Evolutionary conservation across 2,329 filamentous ascomycete species (phyloP).

Genomic region (Penicillium sp.): DNA sequence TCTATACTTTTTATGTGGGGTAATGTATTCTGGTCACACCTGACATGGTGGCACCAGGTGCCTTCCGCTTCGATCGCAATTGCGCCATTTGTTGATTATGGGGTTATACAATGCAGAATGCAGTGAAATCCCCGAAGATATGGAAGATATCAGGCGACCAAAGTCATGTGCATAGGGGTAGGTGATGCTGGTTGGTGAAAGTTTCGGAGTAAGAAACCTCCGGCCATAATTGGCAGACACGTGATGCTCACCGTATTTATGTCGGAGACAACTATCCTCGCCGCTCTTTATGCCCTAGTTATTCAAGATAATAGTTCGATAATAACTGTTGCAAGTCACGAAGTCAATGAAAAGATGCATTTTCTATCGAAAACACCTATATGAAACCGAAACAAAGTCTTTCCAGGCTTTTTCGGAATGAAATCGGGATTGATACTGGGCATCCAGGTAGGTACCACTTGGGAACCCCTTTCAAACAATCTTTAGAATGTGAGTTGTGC

Average conservation of each 20-base stretch:
- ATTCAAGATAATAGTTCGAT: no score
- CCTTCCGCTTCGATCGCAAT: slow-evolving; percentile 13
- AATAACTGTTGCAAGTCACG: no score
- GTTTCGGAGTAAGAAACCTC: slow-evolving; percentile 21
- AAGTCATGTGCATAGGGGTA: not conserved
- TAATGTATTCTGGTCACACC: slow-evolving; percentile 7
- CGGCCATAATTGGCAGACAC: slow-evolving; percentile 1
- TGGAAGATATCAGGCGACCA: not conserved
- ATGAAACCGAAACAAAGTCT: no score
- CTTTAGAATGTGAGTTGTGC: no score
- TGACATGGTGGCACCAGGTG: slow-evolving; percentile 5
- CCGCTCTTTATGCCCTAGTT: no score
- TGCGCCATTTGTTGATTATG: not conserved
- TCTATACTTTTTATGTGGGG: not conserved
- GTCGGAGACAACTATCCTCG: not conserved
- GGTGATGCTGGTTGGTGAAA: not conserved
- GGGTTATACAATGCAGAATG: not conserved
- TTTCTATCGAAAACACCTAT: no score
- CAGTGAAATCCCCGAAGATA: not conserved
- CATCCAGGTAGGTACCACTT: no score
- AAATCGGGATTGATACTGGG: no score
- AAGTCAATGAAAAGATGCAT: no score
- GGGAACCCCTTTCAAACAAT: no score
- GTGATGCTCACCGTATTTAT: not conserved
- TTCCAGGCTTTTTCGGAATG: no score